phyloP scores from a whole-genome alignment of 352 stramenopile genomes.

The Phytophthora aleatoria region DNA sequence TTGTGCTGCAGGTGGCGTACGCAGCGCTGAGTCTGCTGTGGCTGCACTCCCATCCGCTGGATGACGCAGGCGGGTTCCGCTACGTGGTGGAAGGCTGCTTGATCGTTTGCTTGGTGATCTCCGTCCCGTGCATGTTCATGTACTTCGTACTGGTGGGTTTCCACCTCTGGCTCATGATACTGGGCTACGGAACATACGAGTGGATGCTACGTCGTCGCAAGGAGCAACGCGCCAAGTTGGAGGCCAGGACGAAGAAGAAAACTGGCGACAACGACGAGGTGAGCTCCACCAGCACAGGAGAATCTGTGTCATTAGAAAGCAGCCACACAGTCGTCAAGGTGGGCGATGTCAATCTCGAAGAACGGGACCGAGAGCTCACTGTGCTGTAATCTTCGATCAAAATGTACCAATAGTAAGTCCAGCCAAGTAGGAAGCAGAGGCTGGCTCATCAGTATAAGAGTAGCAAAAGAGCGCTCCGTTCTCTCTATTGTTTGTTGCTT shows the following conservation, averaged over 20 bases:
- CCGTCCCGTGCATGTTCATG: conserved; percentile 83
- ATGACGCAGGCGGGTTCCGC: conserved; percentile 29
- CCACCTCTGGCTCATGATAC: conserved; percentile 76
- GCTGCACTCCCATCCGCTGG: conserved; percentile 43
- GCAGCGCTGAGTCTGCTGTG: conserved; percentile 54
- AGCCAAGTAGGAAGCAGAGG: neutral
- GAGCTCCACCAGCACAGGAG: conserved; percentile 23
- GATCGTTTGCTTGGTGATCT: conserved; percentile 60
- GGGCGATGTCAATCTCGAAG: conserved; percentile 20
- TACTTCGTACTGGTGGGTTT: conserved; percentile 86
- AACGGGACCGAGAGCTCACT: conserved; percentile 34
- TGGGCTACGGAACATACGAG: conserved; percentile 89
- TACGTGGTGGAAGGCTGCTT: conserved; percentile 55
- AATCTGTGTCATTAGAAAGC: conserved; percentile 36
- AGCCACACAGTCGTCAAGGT: conserved; percentile 22
- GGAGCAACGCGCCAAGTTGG: conserved; percentile 63
- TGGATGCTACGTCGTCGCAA: conserved; percentile 86
- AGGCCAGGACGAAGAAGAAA: conserved; percentile 46
- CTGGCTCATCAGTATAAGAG: conserved; percentile 8
- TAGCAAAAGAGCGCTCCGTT: neutral
- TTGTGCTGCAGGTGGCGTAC: conserved; percentile 66
- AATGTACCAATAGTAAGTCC: conserved; percentile 24
- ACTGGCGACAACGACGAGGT: conserved; percentile 12
- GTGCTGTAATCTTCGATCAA: conserved; percentile 24
- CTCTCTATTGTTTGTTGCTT: conserved; percentile 25